Base-by-base conservation (phyloP, 1,139 yeast species). In the Kluyveromyces sp. region DNA sequence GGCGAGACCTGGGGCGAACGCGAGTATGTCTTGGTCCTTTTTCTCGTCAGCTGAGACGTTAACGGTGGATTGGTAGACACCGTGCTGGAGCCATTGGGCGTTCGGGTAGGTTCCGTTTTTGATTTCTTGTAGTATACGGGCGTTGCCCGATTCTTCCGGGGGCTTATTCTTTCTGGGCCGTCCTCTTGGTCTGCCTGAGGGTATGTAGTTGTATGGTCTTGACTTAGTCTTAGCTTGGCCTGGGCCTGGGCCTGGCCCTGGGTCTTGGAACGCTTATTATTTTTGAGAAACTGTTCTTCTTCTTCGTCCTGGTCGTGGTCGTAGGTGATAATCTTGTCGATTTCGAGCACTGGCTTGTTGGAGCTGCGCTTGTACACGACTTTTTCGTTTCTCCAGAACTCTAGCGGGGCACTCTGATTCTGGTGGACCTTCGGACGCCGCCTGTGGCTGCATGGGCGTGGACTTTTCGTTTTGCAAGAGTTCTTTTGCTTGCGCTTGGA, bases 321-420 rank as follows among this genome's bases (percentile, higher is more conserved):
- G 47, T 57, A 61, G 0, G 77, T 79, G 10, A 81, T 73, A 41
- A 83, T 78, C 53, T 77, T 79, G 48, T 76, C 74, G 30, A 83
- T 75, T 45, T 78, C 78, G 49, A 80, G 79, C n/a, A 81, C 71
- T 2, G 81, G 79, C 21, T 70, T 70, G 10, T 69, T 67, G 27
- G 69, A 64, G 42, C 73, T 78, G 54, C 69, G 69, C 54, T 81
- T 75, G 58, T 83, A 87, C 2, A 85, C 77, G 35, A 84, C 76
- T 50, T 81, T 72, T 63, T 89, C 96, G 59, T 84, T 85, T 62
- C 86, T 77, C 96, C 97, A 88, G 61, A 74, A 85, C 7, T 89
- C 92, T 53, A 88, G 68, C 0, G 96, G 95, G 2, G 83, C 78
- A 85, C 74, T 53, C 77, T 76, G 0, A 78, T 75, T 57, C 96